phyloP scores from a whole-genome alignment of 192 early-diverging fungal genomes.

The Coemansia biformis region DNA sequence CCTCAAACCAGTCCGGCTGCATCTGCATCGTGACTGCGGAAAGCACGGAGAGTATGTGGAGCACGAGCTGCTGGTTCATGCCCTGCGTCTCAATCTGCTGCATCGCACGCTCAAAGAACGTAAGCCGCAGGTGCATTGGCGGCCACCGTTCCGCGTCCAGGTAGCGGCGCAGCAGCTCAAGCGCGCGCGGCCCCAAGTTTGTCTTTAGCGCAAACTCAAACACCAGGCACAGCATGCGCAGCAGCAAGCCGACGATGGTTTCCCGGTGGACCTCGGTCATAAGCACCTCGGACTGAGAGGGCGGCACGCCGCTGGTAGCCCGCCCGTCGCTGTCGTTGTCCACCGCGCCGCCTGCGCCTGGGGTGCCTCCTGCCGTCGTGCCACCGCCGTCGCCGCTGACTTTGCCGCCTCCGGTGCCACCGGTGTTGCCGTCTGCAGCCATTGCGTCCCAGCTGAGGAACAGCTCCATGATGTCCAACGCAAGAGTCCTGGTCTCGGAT shows the following conservation, averaged over 20 bases:
- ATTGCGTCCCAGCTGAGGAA: constrained; percentile 86
- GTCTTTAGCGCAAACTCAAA: constrained; percentile 47
- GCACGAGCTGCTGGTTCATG: constrained; percentile 50
- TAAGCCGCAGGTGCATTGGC: constrained; percentile 40
- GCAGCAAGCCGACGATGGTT: constrained; percentile 41
- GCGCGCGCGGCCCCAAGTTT: constrained; percentile 34
- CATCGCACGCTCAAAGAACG: constrained; percentile 48
- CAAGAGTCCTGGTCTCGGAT: constrained; percentile 75
- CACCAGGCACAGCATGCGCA: constrained; percentile 47
- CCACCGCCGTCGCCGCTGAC: neutral
- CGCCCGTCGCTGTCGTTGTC: neutral
- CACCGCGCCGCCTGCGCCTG: neutral
- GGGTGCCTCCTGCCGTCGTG: neutral
- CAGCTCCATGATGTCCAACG: constrained; percentile 86
- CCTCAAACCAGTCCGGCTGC: constrained; percentile 50
- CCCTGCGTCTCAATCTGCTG: constrained; percentile 47
- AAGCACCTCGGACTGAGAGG: constrained; percentile 8
- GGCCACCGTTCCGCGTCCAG: constrained; percentile 34
- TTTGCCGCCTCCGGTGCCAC: constrained; percentile 7
- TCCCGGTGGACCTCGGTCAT: constrained; percentile 39
- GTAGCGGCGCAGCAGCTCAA: constrained; percentile 34
- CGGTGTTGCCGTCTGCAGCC: constrained; percentile 47
- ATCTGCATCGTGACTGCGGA: constrained; percentile 38
- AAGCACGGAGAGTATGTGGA: constrained; percentile 43
- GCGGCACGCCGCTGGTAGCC: neutral